Percentiles rank a stretch among this genome's conserved stretches.
phyloP scores from a whole-genome alignment of 345 rosid genomes.

The Anacardium occidentale region DNA sequence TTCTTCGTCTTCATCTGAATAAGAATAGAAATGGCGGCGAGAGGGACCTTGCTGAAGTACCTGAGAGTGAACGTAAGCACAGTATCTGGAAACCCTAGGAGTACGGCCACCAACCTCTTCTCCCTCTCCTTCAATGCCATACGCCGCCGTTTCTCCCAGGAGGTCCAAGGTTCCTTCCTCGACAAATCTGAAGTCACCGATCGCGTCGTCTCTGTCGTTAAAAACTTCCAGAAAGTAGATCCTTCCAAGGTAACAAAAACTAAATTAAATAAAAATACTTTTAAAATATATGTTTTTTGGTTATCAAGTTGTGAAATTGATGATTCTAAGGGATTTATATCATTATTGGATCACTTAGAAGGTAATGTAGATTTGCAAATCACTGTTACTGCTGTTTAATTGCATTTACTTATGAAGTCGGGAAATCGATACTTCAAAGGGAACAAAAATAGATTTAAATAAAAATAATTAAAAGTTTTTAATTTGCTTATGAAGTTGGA shows the following conservation, averaged over 20 bases:
- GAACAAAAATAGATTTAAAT: constrained; percentile 6
- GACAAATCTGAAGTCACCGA: constrained; percentile 96
- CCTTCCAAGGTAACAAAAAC: constrained; percentile 67
- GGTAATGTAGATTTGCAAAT: no score
- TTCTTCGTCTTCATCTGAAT: background rate
- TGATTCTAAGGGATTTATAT: background rate
- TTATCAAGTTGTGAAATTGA: background rate
- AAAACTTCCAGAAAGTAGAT: constrained; percentile 86
- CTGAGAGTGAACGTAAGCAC: constrained; percentile 55
- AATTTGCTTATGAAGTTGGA: no score
- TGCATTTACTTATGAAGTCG: background rate
- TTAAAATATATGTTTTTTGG: background rate
- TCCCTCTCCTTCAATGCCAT: constrained; percentile 41
- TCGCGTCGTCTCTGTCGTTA: constrained; percentile 82
- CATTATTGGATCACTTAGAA: no score
- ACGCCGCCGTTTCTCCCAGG: constrained; percentile 72
- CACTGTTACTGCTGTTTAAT: background rate
- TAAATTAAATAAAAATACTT: background rate
- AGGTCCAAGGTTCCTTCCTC: constrained; percentile 83
- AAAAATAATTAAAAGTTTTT: background rate
- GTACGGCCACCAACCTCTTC: constrained; percentile 17
- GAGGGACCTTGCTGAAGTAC: constrained; percentile 66
- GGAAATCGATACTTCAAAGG: constrained; percentile 41
- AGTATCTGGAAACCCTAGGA: constrained; percentile 35
- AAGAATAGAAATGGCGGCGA: constrained; percentile 50